Percentiles rank a stretch among this genome's conserved stretches.
These are phyloP conservation scores for Coemansia sp. DNA, from an alignment of 192 early-diverging fungal genomes.

Conservation along the genomic window DNA sequence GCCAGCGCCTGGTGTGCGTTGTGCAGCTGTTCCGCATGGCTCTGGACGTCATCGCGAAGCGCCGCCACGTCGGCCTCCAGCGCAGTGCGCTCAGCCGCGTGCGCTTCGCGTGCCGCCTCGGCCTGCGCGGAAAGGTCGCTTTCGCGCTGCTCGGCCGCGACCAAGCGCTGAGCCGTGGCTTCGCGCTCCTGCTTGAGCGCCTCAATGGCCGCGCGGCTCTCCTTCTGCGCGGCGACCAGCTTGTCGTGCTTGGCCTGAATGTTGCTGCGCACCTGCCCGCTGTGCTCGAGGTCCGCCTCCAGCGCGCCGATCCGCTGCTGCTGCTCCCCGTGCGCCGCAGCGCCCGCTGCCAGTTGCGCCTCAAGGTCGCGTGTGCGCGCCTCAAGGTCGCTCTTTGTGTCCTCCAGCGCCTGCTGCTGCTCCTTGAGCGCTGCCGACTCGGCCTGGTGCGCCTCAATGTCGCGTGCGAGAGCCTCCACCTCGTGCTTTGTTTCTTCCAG, in stretches of 20 bases:
- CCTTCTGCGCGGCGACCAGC: conserved; percentile 23
- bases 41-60: conserved; percentile 8
- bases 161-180: conserved; percentile 5
- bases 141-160: conserved; percentile 6
- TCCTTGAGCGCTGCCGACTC: conserved; percentile 6
- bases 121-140: conserved; percentile 11
- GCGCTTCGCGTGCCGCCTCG: conserved; percentile 6
- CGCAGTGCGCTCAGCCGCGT: conserved; percentile 5
- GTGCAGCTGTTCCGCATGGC: conserved; percentile 4
- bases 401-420: background rate
- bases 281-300: conserved; percentile 32
- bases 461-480: too few relatives aligned
- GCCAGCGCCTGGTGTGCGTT: conserved; percentile 3
- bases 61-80: conserved; percentile 8
- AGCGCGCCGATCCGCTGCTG: conserved; percentile 22
- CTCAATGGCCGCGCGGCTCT: conserved; percentile 15
- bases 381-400: conserved; percentile 2
- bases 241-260: conserved; percentile 38
- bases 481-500: background rate
- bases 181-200: background rate
- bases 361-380: conserved; percentile 26
- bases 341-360: conserved; percentile 14
- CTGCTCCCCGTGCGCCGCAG: background rate
- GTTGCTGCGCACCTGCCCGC: conserved; percentile 25
- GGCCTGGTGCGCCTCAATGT: conserved; percentile 5